A percentile compares a stretch with the other conserved stretches of the same genome.
phyloP scores from a whole-genome alignment of 106 monocot genomes.

The Dioscorea alata region DNA sequence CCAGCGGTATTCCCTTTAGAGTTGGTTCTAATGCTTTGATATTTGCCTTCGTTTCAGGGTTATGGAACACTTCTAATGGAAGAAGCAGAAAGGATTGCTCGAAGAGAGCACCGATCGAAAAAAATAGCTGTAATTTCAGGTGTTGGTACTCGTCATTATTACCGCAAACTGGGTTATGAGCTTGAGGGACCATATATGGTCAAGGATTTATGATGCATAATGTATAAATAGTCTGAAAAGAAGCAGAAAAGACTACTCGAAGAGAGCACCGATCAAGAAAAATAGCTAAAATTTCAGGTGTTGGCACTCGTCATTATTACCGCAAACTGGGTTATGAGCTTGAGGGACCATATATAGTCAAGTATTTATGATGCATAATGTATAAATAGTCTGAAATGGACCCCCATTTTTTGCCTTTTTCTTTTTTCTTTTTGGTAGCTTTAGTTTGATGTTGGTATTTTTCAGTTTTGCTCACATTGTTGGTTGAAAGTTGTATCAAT shows the following conservation, averaged over 20 bases:
- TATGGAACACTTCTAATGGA: conserved; percentile 98
- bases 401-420: too few relatives aligned
- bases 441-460: too few relatives aligned
- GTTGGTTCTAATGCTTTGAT: not conserved
- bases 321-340: conserved; percentile 94
- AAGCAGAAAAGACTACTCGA: conserved; percentile 72
- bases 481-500: too few relatives aligned
- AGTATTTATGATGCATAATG: conserved; percentile 9
- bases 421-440: too few relatives aligned
- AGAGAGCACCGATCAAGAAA: conserved; percentile 81
- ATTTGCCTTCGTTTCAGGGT: conserved; percentile 42
- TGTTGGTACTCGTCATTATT: conserved; percentile 94
- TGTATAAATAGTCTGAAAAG: too few relatives aligned
- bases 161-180: conserved; percentile 92
- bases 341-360: conserved; percentile 99
- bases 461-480: too few relatives aligned
- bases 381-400: too few relatives aligned
- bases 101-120: conserved; percentile 68
- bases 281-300: conserved; percentile 92
- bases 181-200: conserved; percentile 99
- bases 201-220: conserved; percentile 18
- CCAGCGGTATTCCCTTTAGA: not conserved
- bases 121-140: conserved; percentile 97
- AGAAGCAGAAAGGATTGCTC: conserved; percentile 91
- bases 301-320: conserved; percentile 95